phyloP scores from a whole-genome alignment of 75 land plant species.

The Sequoiadendron giganteum region DNA sequence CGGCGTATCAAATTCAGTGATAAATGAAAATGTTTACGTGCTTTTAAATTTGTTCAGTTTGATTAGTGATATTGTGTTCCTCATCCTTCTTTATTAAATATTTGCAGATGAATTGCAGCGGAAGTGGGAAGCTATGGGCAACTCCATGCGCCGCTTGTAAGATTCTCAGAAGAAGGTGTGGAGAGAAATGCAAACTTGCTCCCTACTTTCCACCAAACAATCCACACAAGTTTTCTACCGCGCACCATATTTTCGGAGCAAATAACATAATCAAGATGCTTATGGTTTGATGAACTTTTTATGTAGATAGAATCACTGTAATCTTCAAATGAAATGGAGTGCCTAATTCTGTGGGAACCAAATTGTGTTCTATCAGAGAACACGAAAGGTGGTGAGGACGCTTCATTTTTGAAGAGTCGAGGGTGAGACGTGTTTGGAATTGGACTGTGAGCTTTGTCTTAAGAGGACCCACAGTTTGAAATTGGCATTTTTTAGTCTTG shows the following conservation, averaged over 20 bases:
- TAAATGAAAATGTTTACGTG: too few species aligned
- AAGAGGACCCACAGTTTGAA: too few species aligned
- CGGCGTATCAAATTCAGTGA: neutral
- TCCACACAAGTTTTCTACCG: conserved; percentile 27
- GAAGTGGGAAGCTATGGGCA: neutral
- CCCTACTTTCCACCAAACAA: conserved; percentile 35
- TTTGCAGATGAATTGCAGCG: neutral
- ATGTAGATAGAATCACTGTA: neutral
- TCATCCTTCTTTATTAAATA: too few species aligned
- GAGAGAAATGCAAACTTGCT: conserved; percentile 21
- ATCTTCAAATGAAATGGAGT: too few species aligned
- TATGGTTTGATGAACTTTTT: neutral
- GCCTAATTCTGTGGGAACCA: too few species aligned
- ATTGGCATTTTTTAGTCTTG: too few species aligned
- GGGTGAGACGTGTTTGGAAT: too few species aligned
- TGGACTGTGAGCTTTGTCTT: too few species aligned
- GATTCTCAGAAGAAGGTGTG: conserved; percentile 27
- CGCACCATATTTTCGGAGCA: conserved; percentile 27
- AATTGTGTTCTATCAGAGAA: too few species aligned
- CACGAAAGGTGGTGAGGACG: too few species aligned
- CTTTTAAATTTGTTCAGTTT: too few species aligned
- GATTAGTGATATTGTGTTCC: neutral
- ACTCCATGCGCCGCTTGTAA: conserved; percentile 33
- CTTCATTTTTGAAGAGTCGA: too few species aligned
- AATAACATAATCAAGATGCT: conserved; percentile 28